These are phyloP conservation scores for Rhizophagus prolifer DNA, from an alignment of 192 early-diverging fungal species.

Conservation along the genomic window DNA sequence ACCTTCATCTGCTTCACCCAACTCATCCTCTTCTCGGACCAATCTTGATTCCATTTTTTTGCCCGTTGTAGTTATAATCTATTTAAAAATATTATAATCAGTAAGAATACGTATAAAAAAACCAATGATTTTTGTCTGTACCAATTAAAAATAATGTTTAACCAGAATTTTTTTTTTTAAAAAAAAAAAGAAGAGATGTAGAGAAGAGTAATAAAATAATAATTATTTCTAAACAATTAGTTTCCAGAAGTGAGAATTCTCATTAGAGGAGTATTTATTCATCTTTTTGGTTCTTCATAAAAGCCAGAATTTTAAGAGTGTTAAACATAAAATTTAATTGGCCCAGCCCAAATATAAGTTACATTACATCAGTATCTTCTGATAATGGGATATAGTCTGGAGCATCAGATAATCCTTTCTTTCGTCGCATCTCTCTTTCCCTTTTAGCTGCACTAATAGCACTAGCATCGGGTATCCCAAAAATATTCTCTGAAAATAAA, in stretches of 20 bases:
- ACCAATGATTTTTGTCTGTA: neutral
- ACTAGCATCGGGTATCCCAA: slow-evolving; percentile 48
- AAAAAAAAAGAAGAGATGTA: too few species aligned
- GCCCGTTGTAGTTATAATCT: neutral
- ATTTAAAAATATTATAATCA: neutral
- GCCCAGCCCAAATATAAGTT: neutral
- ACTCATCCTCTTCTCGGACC: slow-evolving; percentile 59
- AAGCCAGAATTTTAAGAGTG: too few species aligned
- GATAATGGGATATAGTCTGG: slow-evolving; percentile 44
- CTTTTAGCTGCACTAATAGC: slow-evolving; percentile 57
- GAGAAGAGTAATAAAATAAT: too few species aligned
- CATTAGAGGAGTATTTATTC: too few species aligned
- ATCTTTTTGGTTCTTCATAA: too few species aligned
- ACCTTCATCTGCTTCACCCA: slow-evolving; percentile 59
- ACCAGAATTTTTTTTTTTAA: too few species aligned
- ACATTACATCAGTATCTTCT: slow-evolving; percentile 27
- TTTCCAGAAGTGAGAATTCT: too few species aligned
- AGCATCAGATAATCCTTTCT: slow-evolving; percentile 35
- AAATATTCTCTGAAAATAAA: neutral
- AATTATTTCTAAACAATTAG: too few species aligned
- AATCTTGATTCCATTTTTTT: slow-evolving; percentile 39
- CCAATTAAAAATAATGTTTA: neutral
- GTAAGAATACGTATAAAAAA: neutral
- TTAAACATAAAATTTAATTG: too few species aligned
- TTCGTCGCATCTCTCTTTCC: slow-evolving; percentile 50